These are phyloP conservation scores for Blastosporella zonata DNA, from an alignment of 1,284 basidiomycete genomes.

Conservation along the genomic window DNA sequence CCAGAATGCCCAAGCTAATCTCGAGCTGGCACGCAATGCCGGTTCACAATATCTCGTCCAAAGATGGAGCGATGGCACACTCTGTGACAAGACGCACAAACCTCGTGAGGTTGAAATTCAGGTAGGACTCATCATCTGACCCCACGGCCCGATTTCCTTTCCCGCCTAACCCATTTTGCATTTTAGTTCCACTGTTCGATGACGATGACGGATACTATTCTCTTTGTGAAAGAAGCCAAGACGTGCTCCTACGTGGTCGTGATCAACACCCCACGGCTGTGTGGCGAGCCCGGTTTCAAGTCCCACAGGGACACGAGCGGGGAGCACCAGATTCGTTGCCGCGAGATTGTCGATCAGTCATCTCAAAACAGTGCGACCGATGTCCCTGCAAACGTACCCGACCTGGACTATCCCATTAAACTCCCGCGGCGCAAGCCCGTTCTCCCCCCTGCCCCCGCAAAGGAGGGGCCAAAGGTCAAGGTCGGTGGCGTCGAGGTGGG, in stretches of 20 bases:
- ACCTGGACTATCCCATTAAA: constrained; percentile 52
- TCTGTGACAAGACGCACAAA: constrained; percentile 87
- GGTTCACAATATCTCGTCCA: constrained; percentile 91
- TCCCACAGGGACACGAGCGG: constrained; percentile 65
- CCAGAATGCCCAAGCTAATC: constrained; percentile 57
- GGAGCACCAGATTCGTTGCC: constrained; percentile 70
- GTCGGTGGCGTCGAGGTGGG: constrained; percentile 22
- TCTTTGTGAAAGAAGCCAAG: constrained; percentile 88
- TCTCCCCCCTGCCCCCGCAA: constrained; percentile 41
- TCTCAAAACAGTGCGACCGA: constrained; percentile 23
- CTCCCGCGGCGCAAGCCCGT: constrained; percentile 46
- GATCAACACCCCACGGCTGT: constrained; percentile 89
- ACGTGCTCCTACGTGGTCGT: constrained; percentile 91
- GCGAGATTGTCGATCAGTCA: constrained; percentile 55
- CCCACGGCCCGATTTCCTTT: constrained; percentile 13
- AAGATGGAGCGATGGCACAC: constrained; percentile 85
- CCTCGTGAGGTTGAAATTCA: constrained; percentile 90
- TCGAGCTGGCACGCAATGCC: constrained; percentile 71
- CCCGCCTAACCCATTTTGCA: constrained; percentile 18
- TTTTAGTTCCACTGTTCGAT: constrained; percentile 90
- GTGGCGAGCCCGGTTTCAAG: constrained; percentile 87
- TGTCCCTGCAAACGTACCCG: constrained; percentile 36
- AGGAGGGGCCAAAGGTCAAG: constrained; percentile 20
- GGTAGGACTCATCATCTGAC: constrained; percentile 38
- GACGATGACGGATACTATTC: constrained; percentile 82